Evolutionary conservation across 257 asterid genomes (phyloP).

Genomic region (Nyctanthes arbortristis): DNA sequence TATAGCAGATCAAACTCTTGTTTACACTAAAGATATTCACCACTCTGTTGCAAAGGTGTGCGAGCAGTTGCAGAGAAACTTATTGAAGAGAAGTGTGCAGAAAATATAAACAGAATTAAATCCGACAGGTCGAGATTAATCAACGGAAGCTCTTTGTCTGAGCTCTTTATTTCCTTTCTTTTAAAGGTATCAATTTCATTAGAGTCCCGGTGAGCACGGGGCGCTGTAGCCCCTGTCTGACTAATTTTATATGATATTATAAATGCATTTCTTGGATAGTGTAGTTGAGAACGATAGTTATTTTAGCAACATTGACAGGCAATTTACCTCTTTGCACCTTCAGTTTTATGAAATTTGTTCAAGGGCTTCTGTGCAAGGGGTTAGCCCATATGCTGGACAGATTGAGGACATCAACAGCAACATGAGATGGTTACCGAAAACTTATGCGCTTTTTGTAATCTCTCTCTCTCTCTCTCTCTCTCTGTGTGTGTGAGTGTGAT

Average conservation of each 20-base stretch:
- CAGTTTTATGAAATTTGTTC: constrained; percentile 77
- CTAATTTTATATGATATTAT: constrained; percentile 17
- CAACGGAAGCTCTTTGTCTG: constrained; percentile 69
- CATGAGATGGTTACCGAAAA: constrained; percentile 94
- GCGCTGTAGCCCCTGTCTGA: not conserved
- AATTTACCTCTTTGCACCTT: constrained; percentile 32
- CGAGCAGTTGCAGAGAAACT: constrained; percentile 75
- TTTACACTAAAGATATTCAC: constrained; percentile 16
- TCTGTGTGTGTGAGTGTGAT: not conserved
- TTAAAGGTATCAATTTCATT: constrained; percentile 48
- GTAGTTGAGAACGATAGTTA: constrained; percentile 9
- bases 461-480: constrained; percentile 37
- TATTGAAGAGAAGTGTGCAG: constrained; percentile 65
- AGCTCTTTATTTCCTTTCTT: constrained; percentile 77
- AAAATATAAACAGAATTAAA: constrained; percentile 55
- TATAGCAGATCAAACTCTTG: not conserved
- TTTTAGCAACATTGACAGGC: constrained; percentile 30
- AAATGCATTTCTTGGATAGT: not conserved
- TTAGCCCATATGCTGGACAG: constrained; percentile 63
- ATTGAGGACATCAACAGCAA: constrained; percentile 77
- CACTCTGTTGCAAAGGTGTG: constrained; percentile 59
- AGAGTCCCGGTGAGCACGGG: too few relatives aligned
- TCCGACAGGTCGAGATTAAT: constrained; percentile 53
- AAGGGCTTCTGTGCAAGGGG: constrained; percentile 67
- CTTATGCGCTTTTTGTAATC: constrained; percentile 73